Evolutionary conservation across 768 basidiomycete species (phyloP), one percentile per base, ranked within the genome.

Genomic region (Tylopilus felleus): DNA sequence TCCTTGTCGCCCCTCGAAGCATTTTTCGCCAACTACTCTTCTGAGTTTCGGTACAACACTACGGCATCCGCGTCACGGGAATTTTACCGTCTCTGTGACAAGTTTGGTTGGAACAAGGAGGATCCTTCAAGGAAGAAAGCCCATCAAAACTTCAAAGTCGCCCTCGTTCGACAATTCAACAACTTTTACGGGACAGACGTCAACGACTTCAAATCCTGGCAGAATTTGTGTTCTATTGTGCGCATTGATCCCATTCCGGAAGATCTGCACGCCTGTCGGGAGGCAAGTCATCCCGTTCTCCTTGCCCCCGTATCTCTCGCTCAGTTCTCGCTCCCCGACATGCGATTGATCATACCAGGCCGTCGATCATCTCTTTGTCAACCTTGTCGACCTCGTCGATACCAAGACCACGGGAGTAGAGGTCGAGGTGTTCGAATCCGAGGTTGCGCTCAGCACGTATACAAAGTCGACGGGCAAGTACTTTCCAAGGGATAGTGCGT

Each of bases 401-500:
- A 2, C 27, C 12, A 8, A 5, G 7, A 29, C 14, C 10, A 52
- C 51, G 2, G 7, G 21, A 10, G 28, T 5, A 4, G 22, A 29
- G 7, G 44, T 52, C 3, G 14, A 1, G 2, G 16, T n/a, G 36
- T 46, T 52, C 21, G 6, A 28, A 6, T 45, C 51, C 7, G 51
- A 52, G 44, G 35, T 21, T 1, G 44, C 27, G 10, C 51, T 46
- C 2, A 38, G 51, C 44, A 8, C 17, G 7, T 52, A 52, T 12
- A 52, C 51, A 6, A 1, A 0, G n/a, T n/a, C n/a, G n/a, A 27
- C 38, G 0, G 59, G 62, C 2, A 64, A 64, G 39, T 57, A 22
- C 2, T 63, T 63, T 1, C 62, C 62, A 0, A 61, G 25, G 5
- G 52, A 63, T 1, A 64, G 48, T n/a, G 62, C 59, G 2, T 54